Evolutionary conservation across 352 stramenopile genomes (phyloP).

Genomic region (Phytophthora pseudosyringae): DNA sequence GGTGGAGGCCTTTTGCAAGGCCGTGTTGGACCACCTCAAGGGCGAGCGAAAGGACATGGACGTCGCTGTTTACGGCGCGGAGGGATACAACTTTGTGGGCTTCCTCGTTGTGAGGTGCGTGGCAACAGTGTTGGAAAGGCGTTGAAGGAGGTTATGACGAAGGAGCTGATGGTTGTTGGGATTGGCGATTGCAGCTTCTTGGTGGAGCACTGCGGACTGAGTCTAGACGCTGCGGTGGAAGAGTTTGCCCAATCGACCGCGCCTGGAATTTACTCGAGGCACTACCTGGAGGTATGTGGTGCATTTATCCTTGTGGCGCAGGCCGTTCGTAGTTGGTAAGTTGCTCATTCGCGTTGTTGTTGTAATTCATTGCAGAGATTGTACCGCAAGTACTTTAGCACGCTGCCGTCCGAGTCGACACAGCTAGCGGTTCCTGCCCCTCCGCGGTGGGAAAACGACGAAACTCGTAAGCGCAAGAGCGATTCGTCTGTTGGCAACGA

Average conservation of each 20-base stretch:
- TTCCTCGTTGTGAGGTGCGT: constrained; percentile 78
- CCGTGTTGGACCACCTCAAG: constrained; percentile 59
- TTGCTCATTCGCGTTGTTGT: constrained; percentile 16
- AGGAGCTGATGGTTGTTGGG: constrained; percentile 5
- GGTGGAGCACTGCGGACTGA: constrained; percentile 69
- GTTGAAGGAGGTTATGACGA: neutral
- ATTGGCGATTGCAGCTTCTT: constrained; percentile 56
- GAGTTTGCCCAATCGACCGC: constrained; percentile 61
- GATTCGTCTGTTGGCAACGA: constrained; percentile 54
- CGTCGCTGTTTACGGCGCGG: constrained; percentile 68
- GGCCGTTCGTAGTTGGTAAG: neutral
- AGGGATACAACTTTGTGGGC: constrained; percentile 76
- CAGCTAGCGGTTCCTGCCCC: constrained; percentile 54
- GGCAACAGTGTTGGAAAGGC: neutral
- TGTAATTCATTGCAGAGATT: constrained; percentile 44
- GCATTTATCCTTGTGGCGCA: neutral
- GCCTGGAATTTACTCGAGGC: constrained; percentile 70
- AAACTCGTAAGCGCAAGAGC: constrained; percentile 45
- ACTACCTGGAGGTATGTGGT: constrained; percentile 68
- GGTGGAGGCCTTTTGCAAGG: constrained; percentile 63
- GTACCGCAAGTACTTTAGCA: constrained; percentile 85
- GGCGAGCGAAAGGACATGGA: constrained; percentile 80
- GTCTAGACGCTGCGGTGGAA: constrained; percentile 67
- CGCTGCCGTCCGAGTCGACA: constrained; percentile 56
- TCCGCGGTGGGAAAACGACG: constrained; percentile 72